A percentile compares a stretch with the other conserved stretches of the same genome.
phyloP scores from a whole-genome alignment of 2,329 filamentous ascomycete species.

The Spiromastix sp. region DNA sequence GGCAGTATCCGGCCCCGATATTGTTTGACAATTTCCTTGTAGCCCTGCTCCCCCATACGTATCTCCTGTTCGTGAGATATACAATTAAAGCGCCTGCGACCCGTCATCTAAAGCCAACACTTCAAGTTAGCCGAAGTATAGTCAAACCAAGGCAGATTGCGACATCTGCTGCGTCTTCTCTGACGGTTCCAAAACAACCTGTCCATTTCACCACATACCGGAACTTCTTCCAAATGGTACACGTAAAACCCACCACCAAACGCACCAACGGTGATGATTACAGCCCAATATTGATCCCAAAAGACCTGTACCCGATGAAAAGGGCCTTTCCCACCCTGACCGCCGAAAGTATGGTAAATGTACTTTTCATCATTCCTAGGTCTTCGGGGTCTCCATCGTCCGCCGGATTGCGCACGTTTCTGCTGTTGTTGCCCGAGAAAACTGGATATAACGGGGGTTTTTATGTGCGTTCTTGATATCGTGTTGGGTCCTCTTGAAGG shows the following conservation, averaged over 20 bases:
- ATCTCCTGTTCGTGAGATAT: constrained; percentile 38
- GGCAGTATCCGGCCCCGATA: constrained; percentile 40
- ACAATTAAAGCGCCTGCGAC: constrained; percentile 49
- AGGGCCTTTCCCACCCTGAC: neutral
- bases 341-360: neutral
- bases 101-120: constrained; percentile 33
- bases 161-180: neutral
- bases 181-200: neutral
- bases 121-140: neutral
- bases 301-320: neutral
- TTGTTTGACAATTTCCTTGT: constrained; percentile 38
- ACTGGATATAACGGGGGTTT: too few relatives aligned
- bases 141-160: neutral
- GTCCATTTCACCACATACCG: constrained; percentile 2
- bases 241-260: constrained; percentile 5
- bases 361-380: neutral
- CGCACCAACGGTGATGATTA: constrained; percentile 1
- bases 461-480: too few relatives aligned
- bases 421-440: too few relatives aligned
- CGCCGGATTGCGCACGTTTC: too few relatives aligned
- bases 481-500: too few relatives aligned
- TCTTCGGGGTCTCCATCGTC: neutral
- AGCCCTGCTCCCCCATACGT: constrained; percentile 31
- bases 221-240: constrained; percentile 7
- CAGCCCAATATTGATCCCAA: constrained; percentile 2